A percentile compares a stretch with the other conserved stretches of the same genome.
phyloP scores from a whole-genome alignment of 2,329 filamentous ascomycete species.

The Colletotrichum cereale region DNA sequence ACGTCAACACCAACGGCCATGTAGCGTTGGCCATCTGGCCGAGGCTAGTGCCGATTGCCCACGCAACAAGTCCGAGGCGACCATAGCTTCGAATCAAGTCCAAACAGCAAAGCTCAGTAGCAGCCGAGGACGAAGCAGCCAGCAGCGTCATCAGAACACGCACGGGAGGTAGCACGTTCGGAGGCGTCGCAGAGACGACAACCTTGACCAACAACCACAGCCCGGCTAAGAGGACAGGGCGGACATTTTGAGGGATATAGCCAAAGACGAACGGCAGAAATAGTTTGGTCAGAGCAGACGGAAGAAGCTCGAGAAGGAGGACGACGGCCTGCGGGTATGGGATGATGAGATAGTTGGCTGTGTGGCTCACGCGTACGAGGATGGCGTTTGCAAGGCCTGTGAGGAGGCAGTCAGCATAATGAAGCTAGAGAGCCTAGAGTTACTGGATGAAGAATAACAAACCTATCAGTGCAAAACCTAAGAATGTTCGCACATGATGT shows the following conservation, averaged over 20 bases:
- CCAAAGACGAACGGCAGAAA: slow-evolving; percentile 46
- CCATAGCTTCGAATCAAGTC: slow-evolving; percentile 48
- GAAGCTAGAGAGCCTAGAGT: too few species aligned
- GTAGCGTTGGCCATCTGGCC: slow-evolving; percentile 46
- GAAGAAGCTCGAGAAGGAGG: slow-evolving; percentile 48
- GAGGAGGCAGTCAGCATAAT: not conserved
- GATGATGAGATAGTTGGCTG: slow-evolving; percentile 51
- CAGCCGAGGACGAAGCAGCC: slow-evolving; percentile 46
- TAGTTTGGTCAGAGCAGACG: slow-evolving; percentile 46
- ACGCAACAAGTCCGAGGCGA: slow-evolving; percentile 48
- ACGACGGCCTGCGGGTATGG: slow-evolving; percentile 49
- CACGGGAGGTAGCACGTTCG: slow-evolving; percentile 48
- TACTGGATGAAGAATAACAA: not conserved
- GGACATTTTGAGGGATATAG: slow-evolving; percentile 45
- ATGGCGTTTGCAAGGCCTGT: slow-evolving; percentile 48
- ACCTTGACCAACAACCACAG: slow-evolving; percentile 47
- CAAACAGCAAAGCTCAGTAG: slow-evolving; percentile 49
- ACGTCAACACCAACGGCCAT: slow-evolving; percentile 47
- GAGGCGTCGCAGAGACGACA: slow-evolving; percentile 46
- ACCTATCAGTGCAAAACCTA: slow-evolving; percentile 4
- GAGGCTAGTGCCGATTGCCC: slow-evolving; percentile 50
- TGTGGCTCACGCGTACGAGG: slow-evolving; percentile 47
- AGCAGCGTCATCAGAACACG: slow-evolving; percentile 47
- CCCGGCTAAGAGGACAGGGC: slow-evolving; percentile 44
- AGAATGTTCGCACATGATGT: not conserved